These are phyloP conservation scores for Malus hybrid DNA, from an alignment of 331 rosid genomes.

Conservation along the genomic window DNA sequence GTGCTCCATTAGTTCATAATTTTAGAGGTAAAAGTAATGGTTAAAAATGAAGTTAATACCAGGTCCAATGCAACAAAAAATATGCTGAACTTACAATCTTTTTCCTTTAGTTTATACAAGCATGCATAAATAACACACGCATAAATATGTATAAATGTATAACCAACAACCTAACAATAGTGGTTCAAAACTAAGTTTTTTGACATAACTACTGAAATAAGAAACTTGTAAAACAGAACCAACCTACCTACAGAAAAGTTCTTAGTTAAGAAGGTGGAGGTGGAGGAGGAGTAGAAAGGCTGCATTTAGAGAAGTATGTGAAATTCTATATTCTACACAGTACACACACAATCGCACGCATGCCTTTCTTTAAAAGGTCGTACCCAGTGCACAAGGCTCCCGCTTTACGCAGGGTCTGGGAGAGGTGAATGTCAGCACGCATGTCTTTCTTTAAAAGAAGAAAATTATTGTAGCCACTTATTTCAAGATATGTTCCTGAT, in stretches of 20 bases:
- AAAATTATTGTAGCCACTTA: not conserved
- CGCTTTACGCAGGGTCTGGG: too few species aligned
- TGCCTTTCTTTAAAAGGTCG: not conserved
- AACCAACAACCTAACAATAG: not conserved
- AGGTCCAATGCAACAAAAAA: not conserved
- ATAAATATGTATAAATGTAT: too few species aligned
- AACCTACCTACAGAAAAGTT: not conserved
- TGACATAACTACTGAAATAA: not conserved
- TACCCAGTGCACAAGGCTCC: too few species aligned
- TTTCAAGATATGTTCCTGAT: not conserved
- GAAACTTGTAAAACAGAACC: not conserved
- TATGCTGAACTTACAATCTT: too few species aligned
- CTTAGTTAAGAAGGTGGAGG: not conserved
- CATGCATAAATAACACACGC: too few species aligned
- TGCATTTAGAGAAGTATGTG: not conserved
- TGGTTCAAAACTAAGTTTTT: not conserved
- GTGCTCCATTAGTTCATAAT: conserved; percentile 2
- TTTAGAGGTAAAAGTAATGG: not conserved
- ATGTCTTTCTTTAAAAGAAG: not conserved
- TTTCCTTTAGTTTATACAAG: too few species aligned
- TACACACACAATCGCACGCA: not conserved
- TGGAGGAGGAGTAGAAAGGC: not conserved
- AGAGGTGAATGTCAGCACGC: too few species aligned
- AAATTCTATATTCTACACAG: not conserved
- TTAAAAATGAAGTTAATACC: not conserved